Evolutionary conservation across 768 basidiomycete genomes (phyloP).

Genomic region (Phaffia tasmanica): DNA sequence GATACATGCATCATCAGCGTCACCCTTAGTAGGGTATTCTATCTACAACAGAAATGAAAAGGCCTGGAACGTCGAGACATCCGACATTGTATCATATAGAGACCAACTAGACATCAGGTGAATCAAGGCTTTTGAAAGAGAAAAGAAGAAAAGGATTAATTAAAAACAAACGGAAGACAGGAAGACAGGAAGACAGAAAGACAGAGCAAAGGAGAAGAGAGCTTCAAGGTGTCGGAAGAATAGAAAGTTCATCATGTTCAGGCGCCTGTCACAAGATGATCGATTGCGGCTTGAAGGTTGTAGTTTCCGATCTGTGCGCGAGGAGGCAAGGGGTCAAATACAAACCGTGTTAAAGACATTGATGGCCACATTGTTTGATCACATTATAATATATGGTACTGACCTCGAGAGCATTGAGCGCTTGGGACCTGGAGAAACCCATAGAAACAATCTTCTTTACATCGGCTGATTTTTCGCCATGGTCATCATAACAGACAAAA

Average conservation of each 20-base stretch:
- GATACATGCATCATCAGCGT: no score
- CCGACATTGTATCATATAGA: no score
- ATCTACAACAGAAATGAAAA: no score
- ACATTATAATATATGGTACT: no score
- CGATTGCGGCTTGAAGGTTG: constrained; percentile 25
- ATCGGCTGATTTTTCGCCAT: constrained; percentile 5
- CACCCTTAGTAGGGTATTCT: no score
- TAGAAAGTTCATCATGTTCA: not conserved
- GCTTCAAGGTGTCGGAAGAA: not conserved
- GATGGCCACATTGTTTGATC: no score
- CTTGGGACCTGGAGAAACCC: constrained; percentile 24
- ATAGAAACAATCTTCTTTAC: constrained; percentile 25
- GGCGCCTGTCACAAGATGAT: constrained; percentile 23
- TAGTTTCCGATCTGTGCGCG: constrained; percentile 26
- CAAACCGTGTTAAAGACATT: not conserved
- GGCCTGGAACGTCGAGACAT: no score
- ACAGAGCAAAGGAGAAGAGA: not conserved
- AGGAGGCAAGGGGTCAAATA: not conserved
- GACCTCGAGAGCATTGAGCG: constrained; percentile 26
- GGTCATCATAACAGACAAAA: not conserved
- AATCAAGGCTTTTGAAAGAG: no score
- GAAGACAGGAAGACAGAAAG: not conserved
- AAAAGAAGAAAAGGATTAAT: not conserved
- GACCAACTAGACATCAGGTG: no score
- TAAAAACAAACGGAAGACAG: not conserved